Evolutionary conservation across 1,139 yeast species (phyloP), one percentile per base, ranked within the genome.

Genomic region (Magnusiomyces suaveolens): DNA sequence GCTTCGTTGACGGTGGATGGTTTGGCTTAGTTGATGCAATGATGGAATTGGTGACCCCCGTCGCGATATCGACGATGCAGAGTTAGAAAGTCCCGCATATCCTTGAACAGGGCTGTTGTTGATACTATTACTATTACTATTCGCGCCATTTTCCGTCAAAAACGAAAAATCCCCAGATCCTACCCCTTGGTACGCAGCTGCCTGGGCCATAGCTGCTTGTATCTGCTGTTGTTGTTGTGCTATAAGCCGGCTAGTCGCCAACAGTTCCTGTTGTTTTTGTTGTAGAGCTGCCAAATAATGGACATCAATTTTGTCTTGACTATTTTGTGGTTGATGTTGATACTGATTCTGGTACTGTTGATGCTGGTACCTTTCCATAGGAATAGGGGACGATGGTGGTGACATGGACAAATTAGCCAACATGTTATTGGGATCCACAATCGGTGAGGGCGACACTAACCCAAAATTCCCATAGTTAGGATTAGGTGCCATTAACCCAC

Each of bases 261-360:
- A 46, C 53, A 72, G 69, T 50, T 70, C 73, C 58, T 73, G 75
- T 61, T 71, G 74, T 56, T 70, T 72, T 24, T 68, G 62, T 18
- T 66, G 67, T 46, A 74, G 56, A 32, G 71, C 72, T 0, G 70
- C 67, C 48, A 65, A 61, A 44, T 61, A 54, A 23, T 54, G 55
- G 14, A 62, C 54, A 39, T 59, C 62, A 2, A 49, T 44, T 20
- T 46, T 38, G 16, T 50, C 44, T 6, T 48, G 38, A 38, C 43
- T 38, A 8, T 29, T 6, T 12, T 29, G 36, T 29, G 36, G 12
- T 29, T 29, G 36, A 8, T 29, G 36, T 29, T 29, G 36, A 14
- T 36, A 4, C 16, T 36, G 41, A 14, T 16, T 10, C 3, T 36
- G 10, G 18, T 41, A 8, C 25, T 47, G 41, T 32, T 38, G 41